Base-by-base conservation (phyloP, 805 yeast genomes). In the Cyberlindnera mrakii region DNA sequence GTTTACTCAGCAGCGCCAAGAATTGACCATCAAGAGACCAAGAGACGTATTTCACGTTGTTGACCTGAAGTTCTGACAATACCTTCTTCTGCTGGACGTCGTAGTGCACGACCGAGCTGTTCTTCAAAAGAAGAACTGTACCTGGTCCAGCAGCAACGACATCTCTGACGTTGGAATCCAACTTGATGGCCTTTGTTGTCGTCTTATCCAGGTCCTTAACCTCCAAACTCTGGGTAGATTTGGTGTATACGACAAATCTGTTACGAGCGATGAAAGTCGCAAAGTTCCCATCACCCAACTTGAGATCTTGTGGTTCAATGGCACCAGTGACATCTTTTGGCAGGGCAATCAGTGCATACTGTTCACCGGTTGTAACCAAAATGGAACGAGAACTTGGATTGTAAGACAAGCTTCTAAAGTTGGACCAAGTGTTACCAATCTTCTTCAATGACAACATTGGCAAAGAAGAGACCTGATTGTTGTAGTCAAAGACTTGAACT, bases 181-280 rank as follows among this genome's bases (percentile, higher is more conserved):
- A 63, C 54, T 81, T 82, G 49, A 93, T 78, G 6, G 85, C 67
- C 62, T 90, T 91, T 33, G 99, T 93, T 42, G 80, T 74, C 45
- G 84, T 72, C 65, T 90, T 87, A 52, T 76, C 80, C 60, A 90
- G 72, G 61, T 90, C 96, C 63, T 85, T 84, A 41, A 93, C 83
- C 52, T 85, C 86, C 53, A 93, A 73, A n/a, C 77, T 67, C 54
- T 80, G 80, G 14, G 79, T 60, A 11, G 78, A 57, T 58, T 80
- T 82, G 44, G 77, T 69, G 62, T 84, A 86, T 29, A 85, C 86
- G 44, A 86, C 95, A 65, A 88, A 93, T 66, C 99, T 76, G 68
- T 93, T 93, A 63, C 99, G 84, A 13, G 97, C 89, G 54, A 95
- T 88, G 63, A 93, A 93, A 47, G 84, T 72, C 14, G 98, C 99